A percentile compares a stretch with the other conserved stretches of the same genome.
phyloP scores from a whole-genome alignment of 208 protist genomes.

The Acanthamoeba triangularis region DNA sequence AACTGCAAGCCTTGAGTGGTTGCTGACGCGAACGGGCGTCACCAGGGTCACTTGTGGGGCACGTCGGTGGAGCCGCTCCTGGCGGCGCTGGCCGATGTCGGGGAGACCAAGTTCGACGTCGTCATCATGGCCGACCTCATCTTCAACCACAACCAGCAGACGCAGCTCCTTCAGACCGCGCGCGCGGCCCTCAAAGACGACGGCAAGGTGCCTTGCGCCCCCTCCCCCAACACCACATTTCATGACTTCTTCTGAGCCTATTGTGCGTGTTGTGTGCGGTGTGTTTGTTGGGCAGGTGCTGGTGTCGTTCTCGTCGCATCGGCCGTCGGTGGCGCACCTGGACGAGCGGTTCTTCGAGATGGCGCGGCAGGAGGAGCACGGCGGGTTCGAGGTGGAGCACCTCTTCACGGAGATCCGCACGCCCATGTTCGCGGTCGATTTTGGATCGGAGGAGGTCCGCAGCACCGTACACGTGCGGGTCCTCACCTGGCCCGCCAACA shows the following conservation, averaged over 20 bases:
- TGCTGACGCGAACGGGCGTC: neutral
- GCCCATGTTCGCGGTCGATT: conserved; percentile 84
- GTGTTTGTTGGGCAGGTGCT: conserved; percentile 31
- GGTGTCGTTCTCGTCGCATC: conserved; percentile 81
- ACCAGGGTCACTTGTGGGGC: conserved; percentile 64
- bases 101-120: conserved; percentile 79
- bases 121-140: conserved; percentile 83
- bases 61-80: conserved; percentile 7
- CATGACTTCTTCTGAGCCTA: too few species aligned
- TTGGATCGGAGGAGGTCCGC: too few species aligned
- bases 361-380: conserved; percentile 40
- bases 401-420: conserved; percentile 74
- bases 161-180: conserved; percentile 53
- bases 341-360: conserved; percentile 80
- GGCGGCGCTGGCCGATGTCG: neutral
- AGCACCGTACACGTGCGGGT: too few species aligned
- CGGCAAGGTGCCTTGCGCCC: conserved; percentile 75
- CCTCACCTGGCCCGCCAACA: too few species aligned
- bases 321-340: conserved; percentile 58
- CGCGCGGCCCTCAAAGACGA: conserved; percentile 71
- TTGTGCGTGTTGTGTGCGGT: neutral
- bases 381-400: conserved; percentile 74
- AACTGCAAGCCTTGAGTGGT: neutral
- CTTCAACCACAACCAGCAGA: conserved; percentile 78
- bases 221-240: too few species aligned